phyloP scores from a whole-genome alignment of 768 basidiomycete genomes.

The Tricholoma furcatifolium region DNA sequence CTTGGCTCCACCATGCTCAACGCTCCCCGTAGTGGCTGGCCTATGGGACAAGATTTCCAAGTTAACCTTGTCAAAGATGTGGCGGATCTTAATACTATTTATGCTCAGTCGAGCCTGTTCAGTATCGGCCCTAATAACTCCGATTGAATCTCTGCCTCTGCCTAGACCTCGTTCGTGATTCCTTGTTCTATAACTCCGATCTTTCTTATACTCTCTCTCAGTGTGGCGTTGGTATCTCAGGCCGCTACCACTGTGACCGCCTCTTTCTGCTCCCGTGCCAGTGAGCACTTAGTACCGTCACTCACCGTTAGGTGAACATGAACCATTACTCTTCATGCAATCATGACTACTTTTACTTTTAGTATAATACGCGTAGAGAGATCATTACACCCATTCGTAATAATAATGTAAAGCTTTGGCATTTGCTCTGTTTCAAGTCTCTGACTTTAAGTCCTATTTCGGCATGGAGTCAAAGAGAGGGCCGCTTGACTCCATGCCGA shows the following conservation, averaged over 20 bases:
- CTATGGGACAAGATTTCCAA: constrained; percentile 57
- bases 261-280: background rate
- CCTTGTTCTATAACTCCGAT: background rate
- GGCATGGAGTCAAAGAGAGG: too few species aligned
- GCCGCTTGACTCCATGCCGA: constrained; percentile 23
- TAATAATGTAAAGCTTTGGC: too few species aligned
- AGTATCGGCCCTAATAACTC: constrained; percentile 30
- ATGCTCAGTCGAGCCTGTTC: constrained; percentile 73
- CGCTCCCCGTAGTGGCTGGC: constrained; percentile 67
- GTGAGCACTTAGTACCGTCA: background rate
- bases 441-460: too few species aligned
- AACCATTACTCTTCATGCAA: too few species aligned
- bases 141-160: constrained; percentile 17
- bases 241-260: background rate
- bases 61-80: constrained; percentile 67
- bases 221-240: background rate
- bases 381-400: too few species aligned
- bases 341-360: too few species aligned
- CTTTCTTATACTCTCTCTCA: constrained; percentile 1
- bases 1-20: constrained; percentile 37
- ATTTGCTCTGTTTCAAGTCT: too few species aligned
- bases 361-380: too few species aligned
- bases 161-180: constrained; percentile 22
- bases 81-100: constrained; percentile 48
- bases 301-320: background rate